Percentiles rank a stretch among this genome's conserved stretches.
Conservation (phyloP, 495 filamentous ascomycete species). For the Halenospora varia region DNA sequence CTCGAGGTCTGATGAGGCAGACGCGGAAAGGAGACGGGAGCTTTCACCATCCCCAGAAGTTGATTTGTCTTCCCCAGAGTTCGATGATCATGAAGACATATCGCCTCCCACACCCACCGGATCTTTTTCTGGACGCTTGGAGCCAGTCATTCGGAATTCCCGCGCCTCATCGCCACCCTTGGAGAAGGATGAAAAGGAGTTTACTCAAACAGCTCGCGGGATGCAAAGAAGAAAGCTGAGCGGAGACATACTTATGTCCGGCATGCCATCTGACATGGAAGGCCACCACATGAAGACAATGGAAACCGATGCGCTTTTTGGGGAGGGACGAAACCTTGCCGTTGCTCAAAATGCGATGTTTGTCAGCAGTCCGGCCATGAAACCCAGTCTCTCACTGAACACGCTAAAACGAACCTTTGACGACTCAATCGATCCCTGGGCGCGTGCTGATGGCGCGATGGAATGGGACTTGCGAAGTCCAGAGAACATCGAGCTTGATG, state of each 20-base stretch:
- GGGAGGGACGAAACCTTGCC: slow-evolving; percentile 34
- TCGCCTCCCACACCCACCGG: slow-evolving; percentile 50
- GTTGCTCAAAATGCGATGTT: slow-evolving; percentile 17
- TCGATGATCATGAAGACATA: slow-evolving; percentile 56
- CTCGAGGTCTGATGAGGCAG: slow-evolving; percentile 62
- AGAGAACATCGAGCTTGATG: slow-evolving; percentile 85
- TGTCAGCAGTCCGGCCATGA: slow-evolving; percentile 36
- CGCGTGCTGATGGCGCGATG: slow-evolving; percentile 46
- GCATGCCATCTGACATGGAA: slow-evolving; percentile 34
- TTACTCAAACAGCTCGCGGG: slow-evolving; percentile 86
- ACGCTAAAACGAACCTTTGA: slow-evolving; percentile 36
- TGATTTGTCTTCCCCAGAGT: slow-evolving; percentile 82
- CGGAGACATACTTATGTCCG: slow-evolving; percentile 34
- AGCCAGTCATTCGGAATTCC: slow-evolving; percentile 42
- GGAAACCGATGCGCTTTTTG: slow-evolving; percentile 51
- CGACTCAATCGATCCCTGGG: slow-evolving; percentile 43
- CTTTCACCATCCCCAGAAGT: slow-evolving; percentile 89
- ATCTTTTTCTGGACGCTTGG: slow-evolving; percentile 49
- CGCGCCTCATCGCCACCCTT: slow-evolving; percentile 79
- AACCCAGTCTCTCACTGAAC: slow-evolving; percentile 28
- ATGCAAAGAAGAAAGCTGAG: slow-evolving; percentile 71
- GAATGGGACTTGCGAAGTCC: slow-evolving; percentile 73
- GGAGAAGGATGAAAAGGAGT: slow-evolving; percentile 94
- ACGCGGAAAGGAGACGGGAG: slow-evolving; percentile 66
- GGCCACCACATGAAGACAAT: slow-evolving; percentile 43